phyloP scores from a whole-genome alignment of 345 rosid genomes.

The Syzygium oleosum region DNA sequence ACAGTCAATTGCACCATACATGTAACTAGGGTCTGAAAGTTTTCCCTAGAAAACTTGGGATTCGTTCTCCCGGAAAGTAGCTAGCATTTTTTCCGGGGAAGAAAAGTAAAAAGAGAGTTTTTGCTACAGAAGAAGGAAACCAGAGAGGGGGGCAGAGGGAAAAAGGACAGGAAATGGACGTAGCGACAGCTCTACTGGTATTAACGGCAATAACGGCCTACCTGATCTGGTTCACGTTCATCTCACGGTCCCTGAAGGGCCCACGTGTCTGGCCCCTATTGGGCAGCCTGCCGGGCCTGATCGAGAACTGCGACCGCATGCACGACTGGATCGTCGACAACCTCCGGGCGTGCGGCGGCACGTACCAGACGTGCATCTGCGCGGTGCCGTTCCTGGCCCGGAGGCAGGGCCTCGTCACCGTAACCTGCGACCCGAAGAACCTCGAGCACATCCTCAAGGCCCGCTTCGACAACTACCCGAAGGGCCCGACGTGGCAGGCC shows the following conservation, averaged over 20 bases:
- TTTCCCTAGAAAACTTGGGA: neutral
- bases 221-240: conserved; percentile 80
- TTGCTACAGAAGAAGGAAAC: neutral
- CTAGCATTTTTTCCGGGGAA: neutral
- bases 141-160: neutral
- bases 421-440: conserved; percentile 91
- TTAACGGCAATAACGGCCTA: conserved; percentile 65
- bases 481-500: conserved; percentile 97
- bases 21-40: neutral
- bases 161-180: conserved; percentile 32
- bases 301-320: conserved; percentile 81
- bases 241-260: conserved; percentile 70
- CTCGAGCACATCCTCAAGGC: conserved; percentile 80
- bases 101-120: neutral
- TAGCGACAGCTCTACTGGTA: conserved; percentile 48
- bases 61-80: neutral
- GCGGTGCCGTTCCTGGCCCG: conserved; percentile 71
- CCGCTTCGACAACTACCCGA: conserved; percentile 87
- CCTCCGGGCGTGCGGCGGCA: conserved; percentile 88
- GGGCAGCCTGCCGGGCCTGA: conserved; percentile 90
- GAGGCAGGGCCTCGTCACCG: conserved; percentile 93
- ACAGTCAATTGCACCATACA: neutral
- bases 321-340: conserved; percentile 98
- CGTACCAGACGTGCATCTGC: conserved; percentile 96
- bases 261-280: conserved; percentile 89